Evolutionary conservation across 768 basidiomycete genomes (phyloP), one percentile per base, ranked within the genome.

Genomic region (Lyophyllum semitale): DNA sequence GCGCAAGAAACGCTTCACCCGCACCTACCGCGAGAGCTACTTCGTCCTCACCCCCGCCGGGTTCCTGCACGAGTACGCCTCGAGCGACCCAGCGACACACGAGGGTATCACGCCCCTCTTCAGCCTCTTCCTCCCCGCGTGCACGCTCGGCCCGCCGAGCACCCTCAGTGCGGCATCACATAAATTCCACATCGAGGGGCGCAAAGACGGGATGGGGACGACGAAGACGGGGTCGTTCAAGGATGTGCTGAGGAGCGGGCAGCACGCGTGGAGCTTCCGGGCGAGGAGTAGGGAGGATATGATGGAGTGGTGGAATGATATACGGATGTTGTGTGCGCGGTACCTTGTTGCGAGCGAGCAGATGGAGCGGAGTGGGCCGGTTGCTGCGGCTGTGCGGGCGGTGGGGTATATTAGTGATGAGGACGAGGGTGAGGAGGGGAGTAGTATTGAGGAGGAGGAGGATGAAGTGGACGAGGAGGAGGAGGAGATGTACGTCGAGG

Each of bases 241-340:
- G 57, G 64, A n/a, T n/a, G n/a, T 65, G 47, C 58, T 82, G 17
- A 63, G 63, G 51, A 54, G 61, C 23, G 68, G 64, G 33, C 32
- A 68, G 51, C 62, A 73, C 45, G 92, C 92, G 26, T 98, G 91
- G 86, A 91, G 87, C 46, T 98, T 99, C 80, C 82, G 94, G 32
- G 83, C 91, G 43, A 76, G 96, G 56, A 89, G 87, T 55, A 84
- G 90, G 60, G 96, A 98, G 59, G 96, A 98, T 62, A 94, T 98
- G 93, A 93, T 98, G 93, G 97, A 99, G 74, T 97, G 97, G 93
- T 99, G 97, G 97, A 98, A 98, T 67, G 97, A 98, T 67, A 79
- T 95, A 37, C 74, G 92, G 57, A 95, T 95, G 93, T 76, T 96
- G 37, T 95, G 94, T 64, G 93, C 95, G 20, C 73, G 93, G 58